phyloP scores from a whole-genome alignment of 768 basidiomycete genomes.

The Phylloporus sp. region DNA sequence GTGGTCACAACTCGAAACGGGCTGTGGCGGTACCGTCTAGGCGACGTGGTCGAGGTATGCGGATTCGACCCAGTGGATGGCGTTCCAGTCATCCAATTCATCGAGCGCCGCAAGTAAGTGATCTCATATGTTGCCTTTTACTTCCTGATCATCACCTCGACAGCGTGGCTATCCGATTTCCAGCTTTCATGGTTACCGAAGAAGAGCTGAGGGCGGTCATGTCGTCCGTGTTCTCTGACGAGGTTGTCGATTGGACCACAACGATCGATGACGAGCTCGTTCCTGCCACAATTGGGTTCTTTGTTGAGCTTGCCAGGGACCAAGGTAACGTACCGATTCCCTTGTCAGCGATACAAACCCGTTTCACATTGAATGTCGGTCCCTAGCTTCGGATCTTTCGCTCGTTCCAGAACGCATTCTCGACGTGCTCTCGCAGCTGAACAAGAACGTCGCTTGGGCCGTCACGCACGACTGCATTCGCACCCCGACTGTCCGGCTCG shows the following conservation, averaged over 20 bases:
- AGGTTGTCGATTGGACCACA: conserved; percentile 10
- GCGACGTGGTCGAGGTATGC: conserved; percentile 17
- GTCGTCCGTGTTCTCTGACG: background rate
- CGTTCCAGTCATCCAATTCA: conserved; percentile 14
- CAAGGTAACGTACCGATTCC: background rate
- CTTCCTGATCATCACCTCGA: background rate
- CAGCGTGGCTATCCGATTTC: conserved; percentile 6
- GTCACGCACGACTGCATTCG: background rate
- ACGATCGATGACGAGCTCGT: background rate
- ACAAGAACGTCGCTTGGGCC: background rate
- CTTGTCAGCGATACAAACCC: background rate
- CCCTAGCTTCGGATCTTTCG: background rate
- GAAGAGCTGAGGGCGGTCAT: conserved; percentile 7
- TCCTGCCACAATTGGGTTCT: conserved; percentile 10
- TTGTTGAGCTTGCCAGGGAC: conserved; percentile 5
- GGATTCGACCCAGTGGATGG: conserved; percentile 17
- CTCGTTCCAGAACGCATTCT: conserved; percentile 1
- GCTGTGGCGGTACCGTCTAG: conserved; percentile 23
- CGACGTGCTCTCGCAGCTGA: background rate
- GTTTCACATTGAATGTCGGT: background rate
- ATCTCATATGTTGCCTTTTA: conserved; percentile 1
- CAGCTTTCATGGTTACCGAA: conserved; percentile 7
- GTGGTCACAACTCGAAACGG: conserved; percentile 15
- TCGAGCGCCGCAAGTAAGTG: too few relatives aligned
- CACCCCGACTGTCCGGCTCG: conserved; percentile 20